Evolutionary conservation across 2,329 filamentous ascomycete species (phyloP).

Genomic region (Colletotrichum spinosum): DNA sequence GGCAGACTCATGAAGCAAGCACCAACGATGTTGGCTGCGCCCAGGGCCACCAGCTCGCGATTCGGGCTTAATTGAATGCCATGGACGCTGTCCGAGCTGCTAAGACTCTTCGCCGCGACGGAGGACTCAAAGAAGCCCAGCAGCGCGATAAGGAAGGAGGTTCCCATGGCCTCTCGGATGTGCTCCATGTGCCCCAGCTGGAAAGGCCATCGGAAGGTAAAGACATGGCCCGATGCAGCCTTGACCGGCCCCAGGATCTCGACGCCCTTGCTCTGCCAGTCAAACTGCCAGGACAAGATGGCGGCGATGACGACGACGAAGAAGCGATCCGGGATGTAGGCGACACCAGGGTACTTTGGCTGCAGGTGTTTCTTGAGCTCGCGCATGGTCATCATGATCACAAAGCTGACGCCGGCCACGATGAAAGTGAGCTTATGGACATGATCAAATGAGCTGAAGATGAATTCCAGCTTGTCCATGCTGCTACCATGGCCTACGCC

Average conservation of each 20-base stretch:
- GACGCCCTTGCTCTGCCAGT: conserved; percentile 84
- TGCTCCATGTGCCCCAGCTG: conserved; percentile 80
- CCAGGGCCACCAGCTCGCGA: conserved; percentile 90
- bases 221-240: conserved; percentile 75
- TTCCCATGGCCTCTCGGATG: conserved; percentile 87
- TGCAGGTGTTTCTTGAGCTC: conserved; percentile 85
- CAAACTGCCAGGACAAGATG: conserved; percentile 79
- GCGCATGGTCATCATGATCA: conserved; percentile 89
- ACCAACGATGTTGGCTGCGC: conserved; percentile 89
- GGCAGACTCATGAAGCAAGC: conserved; percentile 93
- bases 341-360: conserved; percentile 81
- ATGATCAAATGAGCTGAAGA: conserved; percentile 73
- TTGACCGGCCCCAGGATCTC: conserved; percentile 86
- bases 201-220: conserved; percentile 90
- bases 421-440: conserved; percentile 80
- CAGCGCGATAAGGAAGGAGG: conserved; percentile 91
- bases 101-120: conserved; percentile 92
- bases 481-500: conserved; percentile 87
- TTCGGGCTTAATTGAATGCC: conserved; percentile 90
- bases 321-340: conserved; percentile 93
- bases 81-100: conserved; percentile 75
- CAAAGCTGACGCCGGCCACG: conserved; percentile 83
- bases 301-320: conserved; percentile 88
- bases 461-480: conserved; percentile 85
- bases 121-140: conserved; percentile 99